phyloP scores from a whole-genome alignment of 164 flowering plant species.

The Paratinospora sagittata region DNA sequence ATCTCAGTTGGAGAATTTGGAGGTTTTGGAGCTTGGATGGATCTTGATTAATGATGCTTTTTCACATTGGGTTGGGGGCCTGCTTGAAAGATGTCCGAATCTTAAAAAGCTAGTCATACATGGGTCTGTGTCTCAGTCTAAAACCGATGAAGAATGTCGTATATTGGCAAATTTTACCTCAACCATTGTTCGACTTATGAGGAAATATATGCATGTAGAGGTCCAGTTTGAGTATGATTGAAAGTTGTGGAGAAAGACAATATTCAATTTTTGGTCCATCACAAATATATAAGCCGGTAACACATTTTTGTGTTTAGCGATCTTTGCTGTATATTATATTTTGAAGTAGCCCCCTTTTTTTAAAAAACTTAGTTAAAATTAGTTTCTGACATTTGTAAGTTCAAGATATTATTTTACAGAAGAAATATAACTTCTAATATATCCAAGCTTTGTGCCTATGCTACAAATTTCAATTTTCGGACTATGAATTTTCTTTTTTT shows the following conservation, averaged over 20 bases:
- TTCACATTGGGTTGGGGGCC: conserved; percentile 35
- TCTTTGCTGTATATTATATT: conserved; percentile 11
- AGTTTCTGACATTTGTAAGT: conserved; percentile 19
- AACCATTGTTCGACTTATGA: conserved; percentile 36
- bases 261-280: conserved; percentile 20
- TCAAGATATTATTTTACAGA: conserved; percentile 12
- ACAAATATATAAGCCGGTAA: conserved; percentile 20
- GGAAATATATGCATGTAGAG: conserved; percentile 48
- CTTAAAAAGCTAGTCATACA: conserved; percentile 34
- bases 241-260: conserved; percentile 12
- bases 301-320: conserved; percentile 10
- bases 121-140: conserved; percentile 31
- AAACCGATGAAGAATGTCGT: conserved; percentile 30
- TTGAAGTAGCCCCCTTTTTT: background rate
- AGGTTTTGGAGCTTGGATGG: conserved; percentile 80
- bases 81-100: conserved; percentile 35
- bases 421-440: conserved; percentile 10
- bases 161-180: conserved; percentile 31
- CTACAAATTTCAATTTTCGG: background rate
- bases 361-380: background rate
- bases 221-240: conserved; percentile 71
- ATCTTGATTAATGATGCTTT: conserved; percentile 56
- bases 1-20: conserved; percentile 51
- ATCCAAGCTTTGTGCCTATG: background rate
- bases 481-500: background rate